Evolutionary conservation across 1,139 yeast genomes (phyloP).

Genomic region (Nakaseomyces sp.): DNA sequence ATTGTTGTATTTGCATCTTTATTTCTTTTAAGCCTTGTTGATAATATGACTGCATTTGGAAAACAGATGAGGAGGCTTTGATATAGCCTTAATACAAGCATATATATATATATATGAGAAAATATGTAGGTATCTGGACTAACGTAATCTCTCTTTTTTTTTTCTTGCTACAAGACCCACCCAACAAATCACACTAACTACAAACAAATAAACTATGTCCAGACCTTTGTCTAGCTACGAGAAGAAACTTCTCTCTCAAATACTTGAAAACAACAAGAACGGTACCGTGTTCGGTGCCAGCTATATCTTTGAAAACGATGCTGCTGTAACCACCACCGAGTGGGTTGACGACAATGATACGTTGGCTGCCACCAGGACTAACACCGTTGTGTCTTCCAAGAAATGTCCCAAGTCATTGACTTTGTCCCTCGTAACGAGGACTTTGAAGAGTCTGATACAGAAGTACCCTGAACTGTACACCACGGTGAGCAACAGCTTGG

Average conservation of each 20-base stretch:
- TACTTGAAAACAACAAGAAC: conserved; percentile 19
- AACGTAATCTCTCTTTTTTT: neutral
- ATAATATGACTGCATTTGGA: too few species aligned
- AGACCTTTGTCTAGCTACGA: conserved; percentile 24
- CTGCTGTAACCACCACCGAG: conserved; percentile 10
- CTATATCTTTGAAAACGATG: conserved; percentile 12
- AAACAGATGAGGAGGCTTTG: conserved; percentile 1
- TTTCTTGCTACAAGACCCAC: neutral
- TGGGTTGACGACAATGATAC: conserved; percentile 23
- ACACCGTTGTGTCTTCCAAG: neutral
- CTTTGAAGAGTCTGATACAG: conserved; percentile 18
- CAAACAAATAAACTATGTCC: neutral
- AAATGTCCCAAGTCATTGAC: conserved; percentile 8
- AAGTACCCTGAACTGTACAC: conserved; percentile 23
- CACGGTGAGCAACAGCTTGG: conserved; percentile 19
- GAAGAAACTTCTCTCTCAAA: conserved; percentile 20
- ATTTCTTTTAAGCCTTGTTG: too few species aligned
- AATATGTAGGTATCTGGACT: too few species aligned
- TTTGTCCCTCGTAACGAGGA: conserved; percentile 15
- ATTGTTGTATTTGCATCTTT: too few species aligned
- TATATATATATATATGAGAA: too few species aligned
- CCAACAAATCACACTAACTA: neutral
- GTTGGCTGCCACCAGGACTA: conserved; percentile 9
- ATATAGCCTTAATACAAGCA: neutral
- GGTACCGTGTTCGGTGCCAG: conserved; percentile 24